These are phyloP conservation scores for Filobasidium floriforme DNA, from an alignment of 768 basidiomycete species.

Conservation along the genomic window DNA sequence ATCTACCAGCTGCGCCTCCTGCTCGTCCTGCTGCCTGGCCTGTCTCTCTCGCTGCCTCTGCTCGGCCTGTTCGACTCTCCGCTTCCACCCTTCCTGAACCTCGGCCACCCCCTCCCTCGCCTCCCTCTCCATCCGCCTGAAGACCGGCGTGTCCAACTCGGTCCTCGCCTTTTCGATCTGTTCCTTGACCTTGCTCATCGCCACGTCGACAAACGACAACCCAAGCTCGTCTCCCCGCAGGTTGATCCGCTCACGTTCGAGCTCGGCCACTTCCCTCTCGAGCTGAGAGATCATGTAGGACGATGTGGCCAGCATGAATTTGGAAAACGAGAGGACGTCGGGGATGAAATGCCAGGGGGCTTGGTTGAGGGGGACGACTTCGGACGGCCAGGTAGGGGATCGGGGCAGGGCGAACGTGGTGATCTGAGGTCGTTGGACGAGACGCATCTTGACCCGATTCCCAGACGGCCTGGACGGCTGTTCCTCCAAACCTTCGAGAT, in stretches of 20 bases:
- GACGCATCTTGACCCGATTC: constrained; percentile 62
- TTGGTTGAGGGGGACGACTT: constrained; percentile 69
- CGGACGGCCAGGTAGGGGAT: constrained; percentile 87
- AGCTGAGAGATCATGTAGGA: constrained; percentile 70
- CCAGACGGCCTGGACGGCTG: constrained; percentile 6
- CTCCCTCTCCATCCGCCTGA: constrained; percentile 61
- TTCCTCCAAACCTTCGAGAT: not conserved
- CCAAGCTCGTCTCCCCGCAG: constrained; percentile 72
- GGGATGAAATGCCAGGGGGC: constrained; percentile 95
- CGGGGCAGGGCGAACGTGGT: constrained; percentile 90
- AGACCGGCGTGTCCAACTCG: constrained; percentile 63
- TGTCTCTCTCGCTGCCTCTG: not conserved
- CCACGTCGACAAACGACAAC: constrained; percentile 68
- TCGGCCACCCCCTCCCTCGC: constrained; percentile 45
- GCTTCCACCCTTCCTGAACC: constrained; percentile 44
- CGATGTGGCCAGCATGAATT: constrained; percentile 95
- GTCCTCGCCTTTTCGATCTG: constrained; percentile 67
- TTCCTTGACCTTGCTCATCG: constrained; percentile 64
- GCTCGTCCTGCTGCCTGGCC: not conserved
- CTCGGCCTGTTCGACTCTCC: constrained; percentile 54
- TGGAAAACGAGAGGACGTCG: constrained; percentile 75
- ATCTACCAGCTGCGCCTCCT: not conserved
- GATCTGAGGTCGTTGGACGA: constrained; percentile 87
- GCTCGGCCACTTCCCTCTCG: constrained; percentile 61
- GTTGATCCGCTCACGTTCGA: constrained; percentile 61